Evolutionary conservation across 441 rosid genomes (phyloP), one percentile per base, ranked within the genome.

Genomic region (Capsella rubella): DNA sequence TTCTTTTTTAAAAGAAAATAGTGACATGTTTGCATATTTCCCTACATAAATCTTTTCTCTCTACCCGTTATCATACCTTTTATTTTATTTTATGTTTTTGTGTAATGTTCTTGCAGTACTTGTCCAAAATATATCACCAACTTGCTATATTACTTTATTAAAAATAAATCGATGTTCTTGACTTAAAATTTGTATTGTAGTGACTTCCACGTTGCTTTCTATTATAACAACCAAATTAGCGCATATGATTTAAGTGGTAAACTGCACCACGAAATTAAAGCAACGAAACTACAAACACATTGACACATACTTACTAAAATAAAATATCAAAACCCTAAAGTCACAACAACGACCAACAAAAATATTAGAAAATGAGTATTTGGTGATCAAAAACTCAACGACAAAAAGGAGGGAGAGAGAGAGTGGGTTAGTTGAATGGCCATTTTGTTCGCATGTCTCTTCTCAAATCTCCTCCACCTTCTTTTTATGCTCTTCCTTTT

Each of bases 381-480:
- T 73, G 79, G 75, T 73, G 67, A 79, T 73, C 74, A 65, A 64
- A 21, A 78, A 65, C 74, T 71, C 77, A 78, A 67, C 70, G 62
- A 73, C 72, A 71, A 58, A 64, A 66, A 55, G 61, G 31, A 56
- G 79, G 43, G 76, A 32, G 35, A 34, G 35, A 32, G 37, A 52
- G 80, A 77, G 77, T 77, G 80, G 77, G 77, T 77, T 77, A 72
- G 80, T 77, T 77, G 80, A 54, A 72, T 72, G 64, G 53, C 80
- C 80, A 77, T 77, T 72, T 77, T 77, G 80, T 71, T 77, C 69
- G 77, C 77, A 72, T 77, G 64, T 72, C 64, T 57, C 72, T 57
- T 39, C 75, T 71, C 80, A 62, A 57, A 73, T 57, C 72, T 64
- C 31, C 75, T 71, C 80, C 67, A 65, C 77, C 77, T 77, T 77